Evolutionary conservation across 2,329 filamentous ascomycete species (phyloP), one percentile per base, ranked within the genome.

Genomic region (Aspergillus transmontanensis): DNA sequence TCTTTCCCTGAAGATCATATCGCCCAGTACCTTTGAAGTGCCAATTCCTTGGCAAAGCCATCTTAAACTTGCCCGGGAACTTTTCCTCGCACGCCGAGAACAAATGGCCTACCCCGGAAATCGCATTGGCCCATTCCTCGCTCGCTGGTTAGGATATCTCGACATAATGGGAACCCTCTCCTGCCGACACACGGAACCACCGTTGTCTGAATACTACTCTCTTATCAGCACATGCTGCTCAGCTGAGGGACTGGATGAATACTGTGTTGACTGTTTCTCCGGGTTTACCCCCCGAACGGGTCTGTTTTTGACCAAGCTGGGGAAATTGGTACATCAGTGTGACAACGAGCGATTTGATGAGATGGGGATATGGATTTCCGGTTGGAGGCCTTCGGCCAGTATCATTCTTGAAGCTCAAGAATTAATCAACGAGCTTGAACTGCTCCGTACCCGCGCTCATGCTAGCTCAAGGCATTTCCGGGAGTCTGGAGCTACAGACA

Each of bases 101-200:
- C 83, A 86, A 58, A 78, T 83, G 32, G 84, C 85, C 77, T 78
- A 70, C 83, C 80, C 69, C 76, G 82, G 60, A 71, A 84, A 71
- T 83, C 89, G 71, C 82, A 86, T 71, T 83, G 91, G 60, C 84
- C 89, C 90, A 59, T 95, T 96, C 72, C 83, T 95, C 11, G 89
- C 87, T 68, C 87, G 90, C 63, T 96, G 92, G 92, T 90, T 95
- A 67, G 90, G 90, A 1, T 95, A 95, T 76, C 84, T 96, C 23
- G 92, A 95, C 72, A 88, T 95, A 1, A 81, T 95, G 60, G 92
- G 91, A 28, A 89, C 87, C 48, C 81, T 96, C 81, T 81, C 80
- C 60, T 90, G 90, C 19, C 85, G 85, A 11, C 81, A 80, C 56
- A 81, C 81, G 39, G 83, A 83, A 39, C 82, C 82, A 26, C 84